Conservation (phyloP, 1,284 basidiomycete genomes). For the Waitea zeae region DNA sequence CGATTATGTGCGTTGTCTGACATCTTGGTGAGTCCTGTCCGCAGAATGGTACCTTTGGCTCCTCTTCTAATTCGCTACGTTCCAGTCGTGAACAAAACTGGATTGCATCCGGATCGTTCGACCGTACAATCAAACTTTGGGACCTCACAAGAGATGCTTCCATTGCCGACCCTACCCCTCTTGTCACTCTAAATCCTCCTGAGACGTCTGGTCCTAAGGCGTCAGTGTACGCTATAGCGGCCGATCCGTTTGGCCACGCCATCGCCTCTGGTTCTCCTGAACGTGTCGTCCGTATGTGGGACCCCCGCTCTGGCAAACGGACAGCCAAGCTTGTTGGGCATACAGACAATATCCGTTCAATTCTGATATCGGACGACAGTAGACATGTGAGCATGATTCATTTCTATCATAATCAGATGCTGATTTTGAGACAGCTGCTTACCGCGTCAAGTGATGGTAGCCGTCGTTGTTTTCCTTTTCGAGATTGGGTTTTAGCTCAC, state of each 20-base stretch:
- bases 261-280: conserved; percentile 88
- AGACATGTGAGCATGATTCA: conserved; percentile 48
- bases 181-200: conserved; percentile 42
- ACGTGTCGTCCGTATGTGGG: conserved; percentile 82
- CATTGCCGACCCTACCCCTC: conserved; percentile 16
- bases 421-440: conserved; percentile 36
- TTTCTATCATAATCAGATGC: background rate
- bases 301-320: conserved; percentile 67
- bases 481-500: background rate
- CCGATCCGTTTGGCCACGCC: conserved; percentile 63
- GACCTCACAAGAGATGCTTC: conserved; percentile 38
- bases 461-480: conserved; percentile 7
- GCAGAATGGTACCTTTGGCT: no score
- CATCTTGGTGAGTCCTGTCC: conserved; percentile 56
- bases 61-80: conserved; percentile 5
- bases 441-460: conserved; percentile 80
- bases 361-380: conserved; percentile 79
- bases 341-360: conserved; percentile 88
- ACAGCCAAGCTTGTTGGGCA: conserved; percentile 78
- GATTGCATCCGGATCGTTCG: conserved; percentile 91
- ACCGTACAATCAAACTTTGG: conserved; percentile 90
- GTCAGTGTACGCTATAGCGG: conserved; percentile 66
- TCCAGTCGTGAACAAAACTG: conserved; percentile 59
- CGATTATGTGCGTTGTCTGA: conserved; percentile 85
- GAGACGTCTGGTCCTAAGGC: conserved; percentile 51